Percentiles rank a stretch among this genome's conserved stretches.
These are phyloP conservation scores for Ascoidea tarda DNA, from an alignment of 805 yeast genomes.

Conservation along the genomic window DNA sequence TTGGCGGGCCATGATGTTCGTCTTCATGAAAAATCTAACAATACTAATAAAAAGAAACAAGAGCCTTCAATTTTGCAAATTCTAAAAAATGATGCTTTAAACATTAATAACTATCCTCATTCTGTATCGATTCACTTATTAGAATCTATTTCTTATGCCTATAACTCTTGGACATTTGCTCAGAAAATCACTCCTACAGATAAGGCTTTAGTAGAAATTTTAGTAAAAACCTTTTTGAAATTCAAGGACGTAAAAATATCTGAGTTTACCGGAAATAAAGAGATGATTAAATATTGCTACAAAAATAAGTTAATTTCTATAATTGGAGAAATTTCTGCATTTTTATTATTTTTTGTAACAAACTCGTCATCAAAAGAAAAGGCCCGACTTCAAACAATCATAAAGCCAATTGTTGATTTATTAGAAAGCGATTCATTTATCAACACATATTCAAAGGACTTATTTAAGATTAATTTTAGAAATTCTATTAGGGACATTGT, in stretches of 20 bases:
- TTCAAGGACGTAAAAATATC: constrained; percentile 19
- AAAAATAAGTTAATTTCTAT: constrained; percentile 47
- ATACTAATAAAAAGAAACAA: constrained; percentile 9
- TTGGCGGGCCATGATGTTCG: constrained; percentile 42
- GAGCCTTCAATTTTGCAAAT: constrained; percentile 33
- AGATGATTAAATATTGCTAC: constrained; percentile 29
- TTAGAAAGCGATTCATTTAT: constrained; percentile 25
- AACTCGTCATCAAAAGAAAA: constrained; percentile 10
- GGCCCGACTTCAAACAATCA: constrained; percentile 17
- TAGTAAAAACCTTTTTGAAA: constrained; percentile 19
- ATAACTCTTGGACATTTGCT: constrained; percentile 64
- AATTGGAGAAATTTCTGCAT: constrained; percentile 62
- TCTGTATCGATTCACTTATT: constrained; percentile 52
- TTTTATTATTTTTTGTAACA: constrained; percentile 48
- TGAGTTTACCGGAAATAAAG: constrained; percentile 7
- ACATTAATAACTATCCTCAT: constrained; percentile 41
- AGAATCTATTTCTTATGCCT: constrained; percentile 61
- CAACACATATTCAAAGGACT: constrained; percentile 15
- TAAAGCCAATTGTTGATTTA: constrained; percentile 26
- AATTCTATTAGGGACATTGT: background rate
- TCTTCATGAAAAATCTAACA: constrained; percentile 12
- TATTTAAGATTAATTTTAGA: constrained; percentile 29
- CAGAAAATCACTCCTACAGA: constrained; percentile 37
- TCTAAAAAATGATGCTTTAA: constrained; percentile 38
- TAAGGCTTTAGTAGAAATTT: constrained; percentile 18